Percentiles rank a stretch among this genome's conserved stretches.
These are phyloP conservation scores for Vanrija humicola DNA, from an alignment of 1,284 basidiomycete species.

Conservation along the genomic window DNA sequence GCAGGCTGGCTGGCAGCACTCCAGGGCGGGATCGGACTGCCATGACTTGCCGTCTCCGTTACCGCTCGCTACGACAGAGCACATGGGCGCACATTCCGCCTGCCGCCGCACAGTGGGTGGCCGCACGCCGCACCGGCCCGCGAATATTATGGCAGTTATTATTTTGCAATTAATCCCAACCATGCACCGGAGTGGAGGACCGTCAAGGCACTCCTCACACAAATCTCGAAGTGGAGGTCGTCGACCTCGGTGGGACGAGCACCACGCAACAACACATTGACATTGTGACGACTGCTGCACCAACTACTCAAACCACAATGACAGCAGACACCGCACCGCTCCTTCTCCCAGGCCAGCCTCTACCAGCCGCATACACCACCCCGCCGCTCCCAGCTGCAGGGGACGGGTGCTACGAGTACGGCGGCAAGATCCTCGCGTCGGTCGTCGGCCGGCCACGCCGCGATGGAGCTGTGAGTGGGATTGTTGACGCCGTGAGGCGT, in stretches of 20 bases:
- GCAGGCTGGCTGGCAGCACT: background rate
- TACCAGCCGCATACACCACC: conserved; percentile 57
- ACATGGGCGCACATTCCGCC: too few species aligned
- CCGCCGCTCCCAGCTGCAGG: conserved; percentile 60
- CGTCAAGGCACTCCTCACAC: too few species aligned
- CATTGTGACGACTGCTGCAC: background rate
- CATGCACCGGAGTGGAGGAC: background rate
- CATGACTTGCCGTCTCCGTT: background rate
- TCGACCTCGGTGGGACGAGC: background rate
- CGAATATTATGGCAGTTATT: too few species aligned
- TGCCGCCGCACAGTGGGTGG: background rate
- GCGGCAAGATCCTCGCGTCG: conserved; percentile 66
- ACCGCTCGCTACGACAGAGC: background rate
- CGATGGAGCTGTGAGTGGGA: conserved; percentile 60
- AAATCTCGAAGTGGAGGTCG: conserved; percentile 3
- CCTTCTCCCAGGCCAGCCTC: conserved; percentile 77
- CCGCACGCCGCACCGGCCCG: background rate
- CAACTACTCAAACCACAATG: conserved; percentile 4
- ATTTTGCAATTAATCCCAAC: background rate
- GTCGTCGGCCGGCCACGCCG: conserved; percentile 64
- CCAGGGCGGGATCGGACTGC: too few species aligned
- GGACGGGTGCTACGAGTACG: conserved; percentile 63
- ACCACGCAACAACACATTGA: too few species aligned
- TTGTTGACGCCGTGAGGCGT: background rate
- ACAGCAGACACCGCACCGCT: conserved; percentile 25